Conservation (phyloP, 1,139 yeast genomes). For the Tardiomyces blankii region DNA sequence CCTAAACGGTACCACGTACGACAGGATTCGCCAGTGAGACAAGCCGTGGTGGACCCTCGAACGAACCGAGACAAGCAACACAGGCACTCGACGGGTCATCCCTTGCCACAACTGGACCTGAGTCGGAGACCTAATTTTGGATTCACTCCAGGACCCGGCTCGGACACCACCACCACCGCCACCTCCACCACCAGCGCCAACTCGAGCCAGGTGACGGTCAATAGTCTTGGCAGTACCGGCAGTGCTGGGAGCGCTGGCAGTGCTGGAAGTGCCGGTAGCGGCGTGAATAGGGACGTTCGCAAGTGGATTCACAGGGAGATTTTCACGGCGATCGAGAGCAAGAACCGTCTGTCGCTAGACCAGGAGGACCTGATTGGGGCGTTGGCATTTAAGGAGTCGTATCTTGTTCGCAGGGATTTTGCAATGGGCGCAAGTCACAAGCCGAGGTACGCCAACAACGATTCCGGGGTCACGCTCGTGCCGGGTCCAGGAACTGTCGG, state of each 20-base stretch:
- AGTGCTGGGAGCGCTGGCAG: background rate
- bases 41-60: too few species aligned
- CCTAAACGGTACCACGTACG: too few species aligned
- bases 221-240: too few species aligned
- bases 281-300: slow-evolving; percentile 6
- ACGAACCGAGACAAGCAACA: slow-evolving; percentile 1
- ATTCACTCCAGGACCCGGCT: background rate
- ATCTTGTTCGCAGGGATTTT: slow-evolving; percentile 2
- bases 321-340: slow-evolving; percentile 17
- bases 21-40: too few species aligned
- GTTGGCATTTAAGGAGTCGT: slow-evolving; percentile 3
- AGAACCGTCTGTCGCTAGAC: slow-evolving; percentile 12
- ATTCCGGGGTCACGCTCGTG: background rate
- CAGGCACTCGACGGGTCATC: background rate
- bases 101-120: background rate
- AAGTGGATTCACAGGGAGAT: slow-evolving; percentile 22
- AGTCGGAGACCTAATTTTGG: background rate
- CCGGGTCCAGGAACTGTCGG: slow-evolving; percentile 3
- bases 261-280: background rate
- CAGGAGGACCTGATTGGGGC: slow-evolving; percentile 10
- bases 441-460: too few species aligned
- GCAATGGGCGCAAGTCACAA: background rate
- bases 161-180: background rate
- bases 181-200: background rate
- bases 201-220: too few species aligned